Conservation (phyloP, 345 rosid species). For the Bruguiera parviflora region DNA sequence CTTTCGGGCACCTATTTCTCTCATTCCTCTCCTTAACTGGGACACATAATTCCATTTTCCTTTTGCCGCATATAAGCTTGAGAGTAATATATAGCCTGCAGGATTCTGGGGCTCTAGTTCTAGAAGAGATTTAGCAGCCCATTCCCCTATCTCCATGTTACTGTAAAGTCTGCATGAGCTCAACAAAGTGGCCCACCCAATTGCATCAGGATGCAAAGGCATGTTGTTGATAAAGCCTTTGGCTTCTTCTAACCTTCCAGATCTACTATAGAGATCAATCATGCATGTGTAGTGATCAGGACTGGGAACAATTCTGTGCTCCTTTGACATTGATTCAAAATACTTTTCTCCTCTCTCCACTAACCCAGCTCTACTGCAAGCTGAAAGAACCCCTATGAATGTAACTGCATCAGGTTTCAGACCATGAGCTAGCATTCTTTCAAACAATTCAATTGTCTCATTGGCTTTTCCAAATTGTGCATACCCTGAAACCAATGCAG, state of each 20-base stretch:
- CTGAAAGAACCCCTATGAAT: conserved; percentile 79
- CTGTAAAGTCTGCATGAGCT: conserved; percentile 76
- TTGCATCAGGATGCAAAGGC: conserved; percentile 76
- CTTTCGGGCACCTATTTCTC: conserved; percentile 65
- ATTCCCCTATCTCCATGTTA: conserved; percentile 67
- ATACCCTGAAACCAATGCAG: conserved; percentile 82
- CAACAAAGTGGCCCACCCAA: conserved; percentile 84
- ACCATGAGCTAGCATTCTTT: conserved; percentile 61
- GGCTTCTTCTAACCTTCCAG: conserved; percentile 86
- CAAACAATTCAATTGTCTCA: conserved; percentile 70
- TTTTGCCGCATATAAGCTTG: conserved; percentile 69
- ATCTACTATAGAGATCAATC: conserved; percentile 86
- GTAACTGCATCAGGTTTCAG: conserved; percentile 86
- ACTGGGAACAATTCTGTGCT: conserved; percentile 55
- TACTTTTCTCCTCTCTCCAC: conserved; percentile 68
- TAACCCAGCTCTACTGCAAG: conserved; percentile 89
- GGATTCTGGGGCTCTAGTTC: conserved; percentile 74
- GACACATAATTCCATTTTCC: conserved; percentile 73
- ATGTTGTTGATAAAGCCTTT: conserved; percentile 56
- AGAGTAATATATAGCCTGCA: conserved; percentile 70
- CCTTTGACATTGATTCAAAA: conserved; percentile 61
- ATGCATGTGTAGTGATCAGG: conserved; percentile 84
- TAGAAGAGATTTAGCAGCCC: conserved; percentile 80
- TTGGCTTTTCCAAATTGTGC: conserved; percentile 83
- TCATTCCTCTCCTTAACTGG: conserved; percentile 60